Evolutionary conservation across 2,329 filamentous ascomycete species (phyloP).

Genomic region (Nemania sp.): DNA sequence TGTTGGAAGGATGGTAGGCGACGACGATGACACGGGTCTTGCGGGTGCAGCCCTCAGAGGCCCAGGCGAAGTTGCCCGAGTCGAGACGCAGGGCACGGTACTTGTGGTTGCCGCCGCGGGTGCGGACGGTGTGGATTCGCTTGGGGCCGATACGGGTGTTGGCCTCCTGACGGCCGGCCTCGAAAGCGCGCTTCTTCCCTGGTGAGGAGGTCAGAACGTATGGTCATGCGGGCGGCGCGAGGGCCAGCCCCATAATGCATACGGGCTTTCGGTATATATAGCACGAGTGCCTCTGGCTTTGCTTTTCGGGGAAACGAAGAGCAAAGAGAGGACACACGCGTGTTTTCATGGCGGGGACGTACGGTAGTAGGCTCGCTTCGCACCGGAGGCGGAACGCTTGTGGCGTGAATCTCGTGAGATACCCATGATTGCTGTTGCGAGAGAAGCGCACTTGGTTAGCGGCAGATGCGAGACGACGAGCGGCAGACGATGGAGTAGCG

Average conservation of each 20-base stretch:
- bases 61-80: conserved; percentile 99
- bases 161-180: conserved; percentile 98
- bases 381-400: conserved; percentile 99
- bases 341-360: conserved; percentile 50
- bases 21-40: conserved; percentile 99
- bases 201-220: conserved; percentile 76
- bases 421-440: conserved; percentile 89
- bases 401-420: conserved; percentile 99
- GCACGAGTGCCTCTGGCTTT: conserved; percentile 22
- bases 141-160: conserved; percentile 99
- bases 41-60: conserved; percentile 95
- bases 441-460: conserved; percentile 35
- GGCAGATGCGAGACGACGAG: not conserved
- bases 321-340: conserved; percentile 25
- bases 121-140: conserved; percentile 95
- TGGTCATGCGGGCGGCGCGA: conserved; percentile 46
- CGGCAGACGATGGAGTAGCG: not conserved
- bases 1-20: conserved; percentile 99
- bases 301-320: conserved; percentile 4
- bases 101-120: conserved; percentile 98
- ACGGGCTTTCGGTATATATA: conserved; percentile 65
- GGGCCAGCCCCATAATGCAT: conserved; percentile 47
- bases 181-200: conserved; percentile 98
- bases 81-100: conserved; percentile 99
- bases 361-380: conserved; percentile 94